Evolutionary conservation across 1,284 basidiomycete genomes (phyloP).

Genomic region (Apiotrichum montevideense): DNA sequence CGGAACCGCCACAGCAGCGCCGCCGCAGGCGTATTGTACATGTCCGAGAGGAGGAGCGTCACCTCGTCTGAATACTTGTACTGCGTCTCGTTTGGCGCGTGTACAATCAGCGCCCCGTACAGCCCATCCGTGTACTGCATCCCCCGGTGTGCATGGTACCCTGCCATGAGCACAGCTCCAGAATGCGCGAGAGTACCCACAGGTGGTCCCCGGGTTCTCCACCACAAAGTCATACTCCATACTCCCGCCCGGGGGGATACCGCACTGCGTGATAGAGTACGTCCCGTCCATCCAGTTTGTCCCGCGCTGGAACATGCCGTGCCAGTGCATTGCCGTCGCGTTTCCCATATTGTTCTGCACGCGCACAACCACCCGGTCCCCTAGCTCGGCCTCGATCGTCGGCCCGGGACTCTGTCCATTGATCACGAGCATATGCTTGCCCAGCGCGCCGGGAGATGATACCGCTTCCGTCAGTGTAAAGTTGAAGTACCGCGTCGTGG

Average conservation of each 20-base stretch:
- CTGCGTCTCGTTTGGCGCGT: constrained; percentile 30
- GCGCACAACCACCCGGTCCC: constrained; percentile 49
- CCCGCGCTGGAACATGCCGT: constrained; percentile 48
- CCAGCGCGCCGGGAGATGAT: constrained; percentile 47
- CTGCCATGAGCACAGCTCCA: constrained; percentile 15
- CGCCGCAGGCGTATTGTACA: constrained; percentile 24
- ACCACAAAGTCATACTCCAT: constrained; percentile 52
- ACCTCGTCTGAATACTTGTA: constrained; percentile 22
- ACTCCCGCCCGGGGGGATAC: constrained; percentile 48
- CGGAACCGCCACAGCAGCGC: constrained; percentile 19
- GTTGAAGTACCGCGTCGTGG: constrained; percentile 22
- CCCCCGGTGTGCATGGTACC: constrained; percentile 43
- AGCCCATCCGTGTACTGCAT: constrained; percentile 51
- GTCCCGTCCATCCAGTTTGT: constrained; percentile 50
- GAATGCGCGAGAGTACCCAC: too few relatives aligned
- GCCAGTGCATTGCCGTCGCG: constrained; percentile 49
- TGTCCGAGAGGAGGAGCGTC: constrained; percentile 24
- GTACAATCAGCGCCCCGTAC: constrained; percentile 48
- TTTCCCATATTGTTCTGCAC: constrained; percentile 48
- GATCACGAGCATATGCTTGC: constrained; percentile 49
- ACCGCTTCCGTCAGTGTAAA: constrained; percentile 22
- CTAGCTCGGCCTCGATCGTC: constrained; percentile 52
- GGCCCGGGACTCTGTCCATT: constrained; percentile 52
- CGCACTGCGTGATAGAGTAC: constrained; percentile 52
- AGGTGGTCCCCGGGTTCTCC: constrained; percentile 45